These are phyloP conservation scores for Hippophae gyantsensis DNA, from an alignment of 306 rosid species.

Conservation along the genomic window DNA sequence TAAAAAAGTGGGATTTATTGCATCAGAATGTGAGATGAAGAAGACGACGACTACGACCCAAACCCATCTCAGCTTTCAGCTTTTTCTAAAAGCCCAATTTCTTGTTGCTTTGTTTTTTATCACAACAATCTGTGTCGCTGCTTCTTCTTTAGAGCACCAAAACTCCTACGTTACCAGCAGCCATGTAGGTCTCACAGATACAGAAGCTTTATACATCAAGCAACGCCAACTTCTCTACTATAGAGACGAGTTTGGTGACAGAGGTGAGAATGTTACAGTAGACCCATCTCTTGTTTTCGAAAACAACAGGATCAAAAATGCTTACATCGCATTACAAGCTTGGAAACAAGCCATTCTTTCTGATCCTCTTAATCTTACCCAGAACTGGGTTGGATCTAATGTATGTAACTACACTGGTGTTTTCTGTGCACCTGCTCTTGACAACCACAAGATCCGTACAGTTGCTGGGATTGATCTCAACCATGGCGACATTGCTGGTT, in stretches of 20 bases:
- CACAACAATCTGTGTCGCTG: slow-evolving; percentile 13
- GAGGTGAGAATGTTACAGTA: slow-evolving; percentile 61
- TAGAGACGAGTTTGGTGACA: slow-evolving; percentile 68
- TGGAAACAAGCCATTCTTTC: slow-evolving; percentile 83
- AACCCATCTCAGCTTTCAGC: slow-evolving; percentile 17
- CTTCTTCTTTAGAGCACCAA: background rate
- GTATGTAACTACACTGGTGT: slow-evolving; percentile 61
- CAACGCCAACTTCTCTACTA: slow-evolving; percentile 82
- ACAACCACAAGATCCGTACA: slow-evolving; percentile 45
- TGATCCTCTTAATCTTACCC: slow-evolving; percentile 56
- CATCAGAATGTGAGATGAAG: slow-evolving; percentile 90
- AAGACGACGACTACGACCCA: slow-evolving; percentile 18
- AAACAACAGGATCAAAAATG: slow-evolving; percentile 47
- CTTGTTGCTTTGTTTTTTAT: slow-evolving; percentile 16
- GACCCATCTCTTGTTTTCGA: slow-evolving; percentile 65
- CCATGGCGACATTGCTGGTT: slow-evolving; percentile 94
- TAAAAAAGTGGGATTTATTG: slow-evolving; percentile 26
- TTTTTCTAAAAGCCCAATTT: slow-evolving; percentile 5
- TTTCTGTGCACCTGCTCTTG: slow-evolving; percentile 63
- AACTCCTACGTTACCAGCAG: slow-evolving; percentile 1
- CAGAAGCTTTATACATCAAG: slow-evolving; percentile 50
- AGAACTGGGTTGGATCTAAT: slow-evolving; percentile 58
- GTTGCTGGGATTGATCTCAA: slow-evolving; percentile 96
- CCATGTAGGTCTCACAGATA: slow-evolving; percentile 50
- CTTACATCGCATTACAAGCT: slow-evolving; percentile 75